Evolutionary conservation across 2,329 filamentous ascomycete species (phyloP), one percentile per base, ranked within the genome.

Genomic region (Colletotrichum magnum): DNA sequence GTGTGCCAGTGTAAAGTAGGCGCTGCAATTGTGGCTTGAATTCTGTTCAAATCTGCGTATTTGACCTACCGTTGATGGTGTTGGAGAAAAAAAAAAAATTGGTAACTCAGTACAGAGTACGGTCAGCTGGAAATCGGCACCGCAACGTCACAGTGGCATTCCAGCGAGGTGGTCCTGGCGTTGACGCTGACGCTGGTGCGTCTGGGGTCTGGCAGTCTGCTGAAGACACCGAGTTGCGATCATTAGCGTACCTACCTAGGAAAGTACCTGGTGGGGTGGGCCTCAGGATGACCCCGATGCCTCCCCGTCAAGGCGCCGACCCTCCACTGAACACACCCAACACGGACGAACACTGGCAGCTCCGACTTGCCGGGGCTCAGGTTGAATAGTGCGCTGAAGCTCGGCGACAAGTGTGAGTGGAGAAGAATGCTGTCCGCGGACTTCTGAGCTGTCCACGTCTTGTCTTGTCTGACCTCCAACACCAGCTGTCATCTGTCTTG

Each of bases 301-400:
- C 32, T 36, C 9, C 26, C 41, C 50, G 66, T 60, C 50, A n/a
- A 58, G 18, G 61, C 48, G 54, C 28, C 24, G 26, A 16, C 32
- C 15, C n/a, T 52, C 61, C 62, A 64, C 26, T 45, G 45, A 13
- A n/a, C 18, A 16, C 7, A 48, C 51, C 53, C 53, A 45, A 61
- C 57, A 66, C 61, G 62, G 62, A 59, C 54, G 32, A 59, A 51
- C 54, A 59, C 41, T 69, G 66, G 21, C 61, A 69, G 50, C 28
- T 51, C 57, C 41, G 32, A 32, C n/a, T 21, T 41, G 61, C 53
- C 53, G 32, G 52, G 53, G 18, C 45, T 48, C n/a, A 4, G n/a
- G 16, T 18, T 48, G 45, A 10, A 47, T 13, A 39, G 36, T 39
- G 36, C 2, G 13, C 36, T 24, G 21, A 36, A 36, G 32, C 32